phyloP scores from a whole-genome alignment of 1,284 basidiomycete genomes.

The Bondarzewia mesenterica region DNA sequence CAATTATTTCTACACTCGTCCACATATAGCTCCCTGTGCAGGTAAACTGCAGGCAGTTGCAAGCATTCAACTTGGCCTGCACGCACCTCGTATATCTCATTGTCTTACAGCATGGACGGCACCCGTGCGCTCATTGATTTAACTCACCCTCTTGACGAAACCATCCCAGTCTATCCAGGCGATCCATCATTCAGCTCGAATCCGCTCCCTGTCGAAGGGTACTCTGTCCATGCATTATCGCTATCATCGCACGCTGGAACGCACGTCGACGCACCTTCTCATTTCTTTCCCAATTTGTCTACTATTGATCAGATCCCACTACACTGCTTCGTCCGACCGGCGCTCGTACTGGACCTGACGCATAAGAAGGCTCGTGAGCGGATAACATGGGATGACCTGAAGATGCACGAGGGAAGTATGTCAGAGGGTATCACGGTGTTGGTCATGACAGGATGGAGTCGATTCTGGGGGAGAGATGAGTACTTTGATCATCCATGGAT shows the following conservation, averaged over 20 bases:
- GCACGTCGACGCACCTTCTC: constrained; percentile 68
- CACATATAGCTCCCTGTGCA: too few species aligned
- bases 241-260: constrained; percentile 59
- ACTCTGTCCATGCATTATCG: constrained; percentile 39
- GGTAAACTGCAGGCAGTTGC: too few species aligned
- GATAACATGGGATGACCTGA: constrained; percentile 48
- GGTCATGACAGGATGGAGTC: constrained; percentile 39
- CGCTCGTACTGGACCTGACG: constrained; percentile 41
- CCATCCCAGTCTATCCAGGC: constrained; percentile 44
- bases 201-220: constrained; percentile 37
- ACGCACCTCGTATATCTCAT: too few species aligned
- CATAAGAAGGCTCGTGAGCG: constrained; percentile 28
- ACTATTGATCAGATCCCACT: constrained; percentile 51
- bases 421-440: constrained; percentile 19
- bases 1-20: too few species aligned
- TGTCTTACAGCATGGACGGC: too few species aligned
- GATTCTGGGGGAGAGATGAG: constrained; percentile 36
- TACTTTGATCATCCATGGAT: constrained; percentile 64
- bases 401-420: constrained; percentile 20
- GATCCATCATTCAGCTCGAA: constrained; percentile 38
- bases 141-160: constrained; percentile 38
- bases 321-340: constrained; percentile 40
- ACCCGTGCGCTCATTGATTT: constrained; percentile 54
- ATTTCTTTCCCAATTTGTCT: constrained; percentile 47
- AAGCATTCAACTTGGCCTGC: too few species aligned